phyloP scores from a whole-genome alignment of 371 early-diverging fungal species.

The Lichtheimia ornata region DNA sequence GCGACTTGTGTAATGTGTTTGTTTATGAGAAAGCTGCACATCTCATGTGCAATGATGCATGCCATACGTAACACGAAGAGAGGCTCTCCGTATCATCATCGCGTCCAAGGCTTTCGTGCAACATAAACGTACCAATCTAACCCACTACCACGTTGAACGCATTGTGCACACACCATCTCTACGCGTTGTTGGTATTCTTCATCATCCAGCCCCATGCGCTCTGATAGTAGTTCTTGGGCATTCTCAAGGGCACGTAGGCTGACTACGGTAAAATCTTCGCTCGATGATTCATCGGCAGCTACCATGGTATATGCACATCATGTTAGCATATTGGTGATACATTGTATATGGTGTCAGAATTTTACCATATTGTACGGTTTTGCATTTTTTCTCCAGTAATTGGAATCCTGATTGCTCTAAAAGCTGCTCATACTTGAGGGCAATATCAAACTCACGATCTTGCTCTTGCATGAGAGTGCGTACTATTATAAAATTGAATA shows the following conservation, averaged over 20 bases:
- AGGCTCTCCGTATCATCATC: too few species aligned
- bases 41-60: too few species aligned
- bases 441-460: slow-evolving; percentile 27
- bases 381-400: slow-evolving; percentile 25
- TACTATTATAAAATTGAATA: slow-evolving; percentile 17
- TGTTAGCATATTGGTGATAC: too few species aligned
- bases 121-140: slow-evolving; percentile 31
- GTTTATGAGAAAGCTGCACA: too few species aligned
- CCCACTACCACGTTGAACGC: slow-evolving; percentile 30
- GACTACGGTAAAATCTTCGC: slow-evolving; percentile 26
- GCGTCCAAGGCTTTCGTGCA: slow-evolving; percentile 6
- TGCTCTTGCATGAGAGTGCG: slow-evolving; percentile 17
- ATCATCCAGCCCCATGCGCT: slow-evolving; percentile 25
- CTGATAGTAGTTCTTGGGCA: slow-evolving; percentile 18
- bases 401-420: slow-evolving; percentile 23
- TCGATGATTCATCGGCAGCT: slow-evolving; percentile 32
- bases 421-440: slow-evolving; percentile 20
- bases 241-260: slow-evolving; percentile 24
- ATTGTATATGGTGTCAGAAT: not conserved
- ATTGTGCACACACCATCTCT: slow-evolving; percentile 44
- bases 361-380: slow-evolving; percentile 32
- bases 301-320: not conserved
- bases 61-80: too few species aligned
- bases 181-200: slow-evolving; percentile 42
- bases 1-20: too few species aligned